Evolutionary conservation across 176 grass and related monocot genomes (phyloP).

Genomic region (Zoysia japonica): DNA sequence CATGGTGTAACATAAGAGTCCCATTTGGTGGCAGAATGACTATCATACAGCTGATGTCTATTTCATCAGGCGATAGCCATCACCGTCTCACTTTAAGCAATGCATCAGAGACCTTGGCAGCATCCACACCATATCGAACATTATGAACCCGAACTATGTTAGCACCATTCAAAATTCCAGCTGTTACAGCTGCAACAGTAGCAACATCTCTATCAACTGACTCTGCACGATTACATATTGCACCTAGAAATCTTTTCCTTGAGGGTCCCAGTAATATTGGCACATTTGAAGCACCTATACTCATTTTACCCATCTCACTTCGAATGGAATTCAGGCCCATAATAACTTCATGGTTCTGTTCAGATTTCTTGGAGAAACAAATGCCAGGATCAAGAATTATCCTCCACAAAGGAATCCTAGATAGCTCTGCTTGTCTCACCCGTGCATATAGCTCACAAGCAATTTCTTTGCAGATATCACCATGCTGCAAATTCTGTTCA

Average conservation of each 20-base stretch:
- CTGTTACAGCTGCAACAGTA: constrained; percentile 44
- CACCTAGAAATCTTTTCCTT: constrained; percentile 75
- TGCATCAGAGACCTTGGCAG: constrained; percentile 64
- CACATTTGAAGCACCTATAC: constrained; percentile 66
- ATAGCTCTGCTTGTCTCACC: constrained; percentile 61
- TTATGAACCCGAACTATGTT: constrained; percentile 86
- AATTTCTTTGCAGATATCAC: constrained; percentile 67
- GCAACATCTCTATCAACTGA: constrained; percentile 69
- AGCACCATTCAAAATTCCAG: constrained; percentile 69
- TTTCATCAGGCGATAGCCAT: background rate
- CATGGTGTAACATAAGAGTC: background rate
- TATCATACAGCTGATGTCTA: constrained; percentile 2
- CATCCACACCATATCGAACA: constrained; percentile 56
- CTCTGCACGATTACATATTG: constrained; percentile 57
- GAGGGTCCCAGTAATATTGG: constrained; percentile 78
- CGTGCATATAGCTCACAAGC: constrained; percentile 64
- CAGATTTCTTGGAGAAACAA: constrained; percentile 73
- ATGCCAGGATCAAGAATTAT: constrained; percentile 87
- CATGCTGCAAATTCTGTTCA: constrained; percentile 70
- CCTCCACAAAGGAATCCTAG: constrained; percentile 82
- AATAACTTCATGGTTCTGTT: constrained; percentile 63
- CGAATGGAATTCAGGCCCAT: constrained; percentile 56
- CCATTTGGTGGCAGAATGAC: background rate
- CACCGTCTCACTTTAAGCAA: constrained; percentile 32
- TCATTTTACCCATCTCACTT: constrained; percentile 60